Conservation (phyloP, 2,329 filamentous ascomycete species). For the Aspergillus pseudoviridinutans region DNA sequence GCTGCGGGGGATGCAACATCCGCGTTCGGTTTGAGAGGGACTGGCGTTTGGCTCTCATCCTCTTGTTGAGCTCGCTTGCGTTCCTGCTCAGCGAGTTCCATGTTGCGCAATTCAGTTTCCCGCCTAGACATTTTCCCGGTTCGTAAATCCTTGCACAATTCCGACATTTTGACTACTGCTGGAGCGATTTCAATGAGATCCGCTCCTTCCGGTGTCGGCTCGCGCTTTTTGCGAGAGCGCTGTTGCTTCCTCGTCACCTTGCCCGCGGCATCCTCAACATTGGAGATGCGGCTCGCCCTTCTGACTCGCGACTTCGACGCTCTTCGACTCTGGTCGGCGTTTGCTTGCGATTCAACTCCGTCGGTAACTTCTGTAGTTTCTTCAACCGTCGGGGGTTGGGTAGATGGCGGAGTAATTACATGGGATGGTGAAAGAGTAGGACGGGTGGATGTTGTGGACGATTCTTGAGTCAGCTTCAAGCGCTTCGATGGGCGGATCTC, state of each 20-base stretch:
- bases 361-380: slow-evolving; percentile 16
- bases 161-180: slow-evolving; percentile 54
- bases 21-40: slow-evolving; percentile 24
- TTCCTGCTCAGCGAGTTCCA: slow-evolving; percentile 54
- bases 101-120: slow-evolving; percentile 54
- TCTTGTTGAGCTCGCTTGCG: slow-evolving; percentile 38
- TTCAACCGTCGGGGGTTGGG: slow-evolving; percentile 20
- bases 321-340: slow-evolving; percentile 20
- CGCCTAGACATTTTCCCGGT: slow-evolving; percentile 55
- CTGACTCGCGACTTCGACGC: slow-evolving; percentile 21
- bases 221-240: slow-evolving; percentile 33
- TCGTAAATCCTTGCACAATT: slow-evolving; percentile 52
- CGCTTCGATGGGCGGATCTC: slow-evolving; percentile 29
- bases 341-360: slow-evolving; percentile 16
- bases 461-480: slow-evolving; percentile 15
- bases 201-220: slow-evolving; percentile 46
- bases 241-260: slow-evolving; percentile 21
- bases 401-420: slow-evolving; percentile 20
- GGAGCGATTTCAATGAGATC: slow-evolving; percentile 52
- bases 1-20: slow-evolving; percentile 20
- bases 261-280: slow-evolving; percentile 20
- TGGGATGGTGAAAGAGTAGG: slow-evolving; percentile 3
- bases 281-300: slow-evolving; percentile 21
- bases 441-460: not conserved
- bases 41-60: slow-evolving; percentile 17